phyloP scores from a whole-genome alignment of 768 basidiomycete genomes.

The Rhizopogon roseolus region DNA sequence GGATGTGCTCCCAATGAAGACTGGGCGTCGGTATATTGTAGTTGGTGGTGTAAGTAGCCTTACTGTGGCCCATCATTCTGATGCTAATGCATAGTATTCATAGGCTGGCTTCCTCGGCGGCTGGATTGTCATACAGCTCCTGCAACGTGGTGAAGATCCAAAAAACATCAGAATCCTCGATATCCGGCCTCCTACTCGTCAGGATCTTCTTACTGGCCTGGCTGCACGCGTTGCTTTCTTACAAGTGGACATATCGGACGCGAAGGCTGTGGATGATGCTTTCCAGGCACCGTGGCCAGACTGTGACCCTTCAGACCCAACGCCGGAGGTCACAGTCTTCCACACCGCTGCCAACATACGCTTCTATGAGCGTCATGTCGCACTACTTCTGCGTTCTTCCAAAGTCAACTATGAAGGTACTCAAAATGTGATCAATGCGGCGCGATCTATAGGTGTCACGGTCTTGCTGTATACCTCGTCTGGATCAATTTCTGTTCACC shows the following conservation, averaged over 20 bases:
- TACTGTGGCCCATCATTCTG: not conserved
- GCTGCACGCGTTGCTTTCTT: constrained; percentile 51
- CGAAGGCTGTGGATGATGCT: constrained; percentile 48
- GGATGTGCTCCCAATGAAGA: constrained; percentile 57
- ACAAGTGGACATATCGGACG: constrained; percentile 54
- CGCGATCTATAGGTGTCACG: constrained; percentile 47
- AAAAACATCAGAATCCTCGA: constrained; percentile 62
- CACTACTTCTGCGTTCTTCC: constrained; percentile 49
- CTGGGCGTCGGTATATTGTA: constrained; percentile 71
- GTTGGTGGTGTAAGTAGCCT: constrained; percentile 60
- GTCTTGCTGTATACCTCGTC: constrained; percentile 72
- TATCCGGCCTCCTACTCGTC: constrained; percentile 53
- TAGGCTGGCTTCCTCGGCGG: constrained; percentile 75
- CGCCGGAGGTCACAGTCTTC: constrained; percentile 53
- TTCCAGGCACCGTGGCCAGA: constrained; percentile 63
- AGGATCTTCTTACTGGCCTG: constrained; percentile 50
- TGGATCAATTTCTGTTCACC: constrained; percentile 54
- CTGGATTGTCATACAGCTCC: constrained; percentile 67
- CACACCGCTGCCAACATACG: constrained; percentile 77
- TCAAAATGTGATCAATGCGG: constrained; percentile 58
- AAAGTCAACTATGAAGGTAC: constrained; percentile 67
- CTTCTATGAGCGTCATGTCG: constrained; percentile 61
- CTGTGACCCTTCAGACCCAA: constrained; percentile 13
- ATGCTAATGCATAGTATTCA: not conserved
- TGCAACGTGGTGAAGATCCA: constrained; percentile 70